Evolutionary conservation across 768 basidiomycete species (phyloP).

Genomic region (Lyophyllum semitale): DNA sequence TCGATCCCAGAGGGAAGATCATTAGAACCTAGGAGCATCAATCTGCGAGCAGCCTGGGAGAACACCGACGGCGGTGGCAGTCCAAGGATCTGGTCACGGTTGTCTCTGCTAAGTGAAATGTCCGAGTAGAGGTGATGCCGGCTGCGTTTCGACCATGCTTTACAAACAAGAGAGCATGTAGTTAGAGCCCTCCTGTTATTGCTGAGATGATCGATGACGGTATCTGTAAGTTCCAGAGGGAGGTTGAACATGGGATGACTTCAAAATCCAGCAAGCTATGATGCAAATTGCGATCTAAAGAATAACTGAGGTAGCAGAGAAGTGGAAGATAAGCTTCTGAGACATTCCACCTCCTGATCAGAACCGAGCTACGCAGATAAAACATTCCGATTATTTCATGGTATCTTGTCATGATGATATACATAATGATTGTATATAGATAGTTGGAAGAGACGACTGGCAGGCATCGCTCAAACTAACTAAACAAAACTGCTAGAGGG

Average conservation of each 20-base stretch:
- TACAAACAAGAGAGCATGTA: neutral
- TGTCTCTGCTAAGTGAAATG: neutral
- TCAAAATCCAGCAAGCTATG: too few species aligned
- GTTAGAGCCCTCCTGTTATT: neutral
- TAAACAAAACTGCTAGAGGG: constrained; percentile 22
- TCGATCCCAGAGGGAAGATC: neutral
- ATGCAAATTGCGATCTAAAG: too few species aligned
- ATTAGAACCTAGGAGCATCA: neutral
- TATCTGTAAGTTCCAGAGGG: neutral
- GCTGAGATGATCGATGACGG: neutral
- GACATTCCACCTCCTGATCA: too few species aligned
- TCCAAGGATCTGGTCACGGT: neutral
- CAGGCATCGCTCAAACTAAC: constrained; percentile 16
- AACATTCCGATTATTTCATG: constrained; percentile 18
- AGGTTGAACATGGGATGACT: too few species aligned
- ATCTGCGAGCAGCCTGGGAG: neutral
- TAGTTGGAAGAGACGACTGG: constrained; percentile 8
- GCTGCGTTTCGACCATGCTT: neutral
- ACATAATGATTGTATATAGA: constrained; percentile 26
- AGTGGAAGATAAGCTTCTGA: too few species aligned
- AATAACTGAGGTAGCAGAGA: too few species aligned
- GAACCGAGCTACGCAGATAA: neutral
- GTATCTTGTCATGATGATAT: constrained; percentile 28
- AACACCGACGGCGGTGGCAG: neutral
- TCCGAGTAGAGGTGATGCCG: neutral